These are phyloP conservation scores for Metarhizium guizhouense DNA, from an alignment of 2,329 filamentous ascomycete species.

Conservation along the genomic window DNA sequence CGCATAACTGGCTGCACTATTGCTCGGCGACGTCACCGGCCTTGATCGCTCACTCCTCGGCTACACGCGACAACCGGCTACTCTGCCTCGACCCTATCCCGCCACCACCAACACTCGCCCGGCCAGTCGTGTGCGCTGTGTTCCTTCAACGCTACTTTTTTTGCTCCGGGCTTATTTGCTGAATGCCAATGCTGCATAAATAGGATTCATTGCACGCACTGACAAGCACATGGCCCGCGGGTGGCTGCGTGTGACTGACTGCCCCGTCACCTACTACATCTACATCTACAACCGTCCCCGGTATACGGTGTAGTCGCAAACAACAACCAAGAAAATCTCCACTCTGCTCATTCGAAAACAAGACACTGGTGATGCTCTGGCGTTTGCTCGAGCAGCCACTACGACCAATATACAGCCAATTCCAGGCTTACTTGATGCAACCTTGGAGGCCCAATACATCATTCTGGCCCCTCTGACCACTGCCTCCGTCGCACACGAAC, in stretches of 20 bases:
- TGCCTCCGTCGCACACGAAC: slow-evolving; percentile 15
- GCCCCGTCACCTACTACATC: background rate
- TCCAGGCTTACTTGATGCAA: slow-evolving; percentile 4
- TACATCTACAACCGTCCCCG: background rate
- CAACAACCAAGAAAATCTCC: slow-evolving; percentile 4
- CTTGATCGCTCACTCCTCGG: slow-evolving; percentile 1
- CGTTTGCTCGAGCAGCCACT: background rate
- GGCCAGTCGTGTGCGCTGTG: background rate
- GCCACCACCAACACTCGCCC: background rate
- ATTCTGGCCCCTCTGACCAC: slow-evolving; percentile 7
- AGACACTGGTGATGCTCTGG: slow-evolving; percentile 1
- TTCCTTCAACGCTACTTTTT: background rate
- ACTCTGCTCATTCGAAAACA: background rate
- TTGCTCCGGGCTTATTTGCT: slow-evolving; percentile 2
- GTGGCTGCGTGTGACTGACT: slow-evolving; percentile 13
- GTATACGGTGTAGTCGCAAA: slow-evolving; percentile 1
- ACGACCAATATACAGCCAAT: slow-evolving; percentile 2
- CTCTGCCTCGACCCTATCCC: background rate
- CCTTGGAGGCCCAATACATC: slow-evolving; percentile 6
- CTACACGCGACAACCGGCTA: slow-evolving; percentile 4
- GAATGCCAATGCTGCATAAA: background rate
- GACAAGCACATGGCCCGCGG: slow-evolving; percentile 13
- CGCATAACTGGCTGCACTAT: background rate
- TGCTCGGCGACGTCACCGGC: background rate
- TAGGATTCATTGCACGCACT: slow-evolving; percentile 3